Conservation (phyloP, 768 basidiomycete genomes). For the Mycena haematopus region DNA sequence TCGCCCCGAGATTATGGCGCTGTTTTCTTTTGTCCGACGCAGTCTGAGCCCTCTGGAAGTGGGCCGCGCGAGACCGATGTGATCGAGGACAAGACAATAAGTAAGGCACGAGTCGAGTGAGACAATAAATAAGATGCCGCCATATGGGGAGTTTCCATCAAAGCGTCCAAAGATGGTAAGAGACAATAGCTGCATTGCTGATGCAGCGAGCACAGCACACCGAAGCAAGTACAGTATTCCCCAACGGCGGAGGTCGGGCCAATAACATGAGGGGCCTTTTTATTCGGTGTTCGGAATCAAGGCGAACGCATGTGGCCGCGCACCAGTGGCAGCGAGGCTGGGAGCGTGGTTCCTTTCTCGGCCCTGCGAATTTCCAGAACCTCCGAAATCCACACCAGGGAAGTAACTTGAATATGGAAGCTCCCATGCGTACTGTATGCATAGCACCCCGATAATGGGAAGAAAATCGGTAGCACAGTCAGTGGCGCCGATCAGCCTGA, state of each 20-base stretch:
- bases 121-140: not conserved
- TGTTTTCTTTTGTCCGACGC: not conserved
- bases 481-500: not conserved
- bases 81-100: constrained; percentile 5
- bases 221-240: not conserved
- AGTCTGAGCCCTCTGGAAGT: not conserved
- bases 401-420: not conserved
- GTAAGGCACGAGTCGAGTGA: not conserved
- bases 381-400: not conserved
- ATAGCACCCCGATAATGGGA: not conserved
- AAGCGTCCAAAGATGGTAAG: not conserved
- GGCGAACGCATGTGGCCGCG: not conserved
- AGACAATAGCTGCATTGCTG: constrained; percentile 1
- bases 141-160: not conserved
- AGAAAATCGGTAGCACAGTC: not conserved
- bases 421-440: not conserved
- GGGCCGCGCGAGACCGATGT: not conserved
- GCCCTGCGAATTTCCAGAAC: not conserved
- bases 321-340: no score
- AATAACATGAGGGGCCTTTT: not conserved
- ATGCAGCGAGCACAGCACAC: not conserved
- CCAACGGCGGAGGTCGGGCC: constrained; percentile 1
- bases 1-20: not conserved
- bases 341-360: not conserved
- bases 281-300: not conserved